Evolutionary conservation across 2,329 filamentous ascomycete species (phyloP).

Genomic region (Mariannaea elegans): DNA sequence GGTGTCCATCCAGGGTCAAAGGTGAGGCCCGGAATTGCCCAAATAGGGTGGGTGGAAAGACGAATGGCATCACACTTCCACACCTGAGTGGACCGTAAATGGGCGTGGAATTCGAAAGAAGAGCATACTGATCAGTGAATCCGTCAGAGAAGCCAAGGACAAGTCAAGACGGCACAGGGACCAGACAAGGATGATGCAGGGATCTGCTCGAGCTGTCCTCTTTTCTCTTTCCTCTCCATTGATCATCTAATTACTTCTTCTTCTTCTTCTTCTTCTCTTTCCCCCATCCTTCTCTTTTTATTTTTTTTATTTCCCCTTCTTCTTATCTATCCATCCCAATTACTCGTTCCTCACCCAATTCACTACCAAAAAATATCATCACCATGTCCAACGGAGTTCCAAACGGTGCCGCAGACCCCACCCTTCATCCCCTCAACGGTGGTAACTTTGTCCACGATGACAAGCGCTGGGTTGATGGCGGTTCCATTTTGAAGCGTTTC

Average conservation of each 20-base stretch:
- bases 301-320: not conserved
- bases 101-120: not conserved
- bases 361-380: not conserved
- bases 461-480: constrained; percentile 34
- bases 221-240: not conserved
- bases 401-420: not conserved
- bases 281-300: not conserved
- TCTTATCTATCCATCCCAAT: not conserved
- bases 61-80: not conserved
- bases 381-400: constrained; percentile 1
- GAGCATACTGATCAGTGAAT: not conserved
- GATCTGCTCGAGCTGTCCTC: not conserved
- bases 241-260: not conserved
- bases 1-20: constrained; percentile 5
- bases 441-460: constrained; percentile 39
- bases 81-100: not conserved
- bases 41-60: constrained; percentile 10
- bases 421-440: constrained; percentile 34
- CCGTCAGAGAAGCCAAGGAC: not conserved
- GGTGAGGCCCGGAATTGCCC: constrained; percentile 4
- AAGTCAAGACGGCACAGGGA: not conserved
- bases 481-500: constrained; percentile 52
- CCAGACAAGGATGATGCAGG: not conserved
- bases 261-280: not conserved
- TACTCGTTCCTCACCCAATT: not conserved